Conservation (phyloP, 2,329 filamentous ascomycete species). For the Talaromyces piceae region DNA sequence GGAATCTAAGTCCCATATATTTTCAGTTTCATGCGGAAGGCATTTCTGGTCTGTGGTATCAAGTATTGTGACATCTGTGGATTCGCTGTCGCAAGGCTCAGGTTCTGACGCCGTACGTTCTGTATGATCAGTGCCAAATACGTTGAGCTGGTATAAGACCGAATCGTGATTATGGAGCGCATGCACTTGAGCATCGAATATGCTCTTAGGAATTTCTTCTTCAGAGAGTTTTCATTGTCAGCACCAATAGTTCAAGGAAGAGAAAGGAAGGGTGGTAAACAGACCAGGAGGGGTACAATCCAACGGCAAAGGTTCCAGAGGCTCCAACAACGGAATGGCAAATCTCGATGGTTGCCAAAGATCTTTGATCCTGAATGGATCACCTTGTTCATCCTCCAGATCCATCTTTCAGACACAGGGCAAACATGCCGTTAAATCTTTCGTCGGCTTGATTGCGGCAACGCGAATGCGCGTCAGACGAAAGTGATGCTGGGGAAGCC, state of each 20-base stretch:
- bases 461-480: conserved; percentile 3
- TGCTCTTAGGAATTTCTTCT: conserved; percentile 18
- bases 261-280: not conserved
- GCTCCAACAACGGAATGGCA: conserved; percentile 28
- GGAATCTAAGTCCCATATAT: conserved; percentile 30
- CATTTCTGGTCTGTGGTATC: conserved; percentile 12
- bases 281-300: conserved; percentile 14
- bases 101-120: conserved; percentile 13
- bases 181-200: conserved; percentile 19
- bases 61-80: conserved; percentile 5
- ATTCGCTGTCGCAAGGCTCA: conserved; percentile 14
- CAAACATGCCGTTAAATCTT: not conserved
- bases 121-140: conserved; percentile 22
- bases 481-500: not conserved
- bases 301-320: conserved; percentile 29
- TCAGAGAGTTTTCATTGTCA: not conserved
- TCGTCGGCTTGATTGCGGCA: not conserved
- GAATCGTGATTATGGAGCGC: conserved; percentile 19
- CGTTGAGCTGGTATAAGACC: conserved; percentile 25
- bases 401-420: conserved; percentile 12
- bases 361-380: conserved; percentile 30
- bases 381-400: conserved; percentile 10
- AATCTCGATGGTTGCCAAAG: conserved; percentile 34
- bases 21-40: conserved; percentile 13
- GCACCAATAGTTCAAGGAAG: not conserved